These are phyloP conservation scores for Planoprotostelium fungivorum DNA, from an alignment of 78 protist species.

Conservation along the genomic window DNA sequence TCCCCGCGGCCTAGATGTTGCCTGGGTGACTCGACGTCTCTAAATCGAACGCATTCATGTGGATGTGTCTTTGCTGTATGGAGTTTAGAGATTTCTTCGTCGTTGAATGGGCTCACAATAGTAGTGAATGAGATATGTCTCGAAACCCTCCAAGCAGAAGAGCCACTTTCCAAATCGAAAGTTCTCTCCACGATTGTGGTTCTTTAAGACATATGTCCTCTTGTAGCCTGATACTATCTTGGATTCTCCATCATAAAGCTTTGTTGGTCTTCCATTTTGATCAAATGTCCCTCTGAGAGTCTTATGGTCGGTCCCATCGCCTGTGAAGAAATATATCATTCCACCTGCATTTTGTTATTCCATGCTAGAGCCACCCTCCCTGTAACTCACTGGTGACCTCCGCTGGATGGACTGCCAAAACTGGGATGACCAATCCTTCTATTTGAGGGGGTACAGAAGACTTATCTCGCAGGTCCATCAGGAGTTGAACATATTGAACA, in stretches of 20 bases:
- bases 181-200: not conserved
- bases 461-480: not conserved
- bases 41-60: not conserved
- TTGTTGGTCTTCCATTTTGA: not conserved
- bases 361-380: not conserved
- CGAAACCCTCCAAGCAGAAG: not conserved
- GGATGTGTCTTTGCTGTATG: slow-evolving; percentile 1
- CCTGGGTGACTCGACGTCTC: not conserved
- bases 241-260: not conserved
- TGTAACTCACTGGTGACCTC: not conserved
- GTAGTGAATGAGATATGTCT: not conserved
- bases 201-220: not conserved
- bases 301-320: not conserved
- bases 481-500: not conserved
- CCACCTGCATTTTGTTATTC: not conserved
- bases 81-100: too few relatives aligned
- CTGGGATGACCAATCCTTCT: not conserved
- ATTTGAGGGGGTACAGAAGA: not conserved
- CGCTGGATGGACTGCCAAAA: not conserved
- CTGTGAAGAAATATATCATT: not conserved
- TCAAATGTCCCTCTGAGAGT: not conserved
- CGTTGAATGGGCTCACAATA: not conserved
- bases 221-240: not conserved
- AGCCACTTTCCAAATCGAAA: not conserved
- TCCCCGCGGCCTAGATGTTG: not conserved